Conservation (phyloP, 2,329 filamentous ascomycete species). For the Sporothrix variecibatus region DNA sequence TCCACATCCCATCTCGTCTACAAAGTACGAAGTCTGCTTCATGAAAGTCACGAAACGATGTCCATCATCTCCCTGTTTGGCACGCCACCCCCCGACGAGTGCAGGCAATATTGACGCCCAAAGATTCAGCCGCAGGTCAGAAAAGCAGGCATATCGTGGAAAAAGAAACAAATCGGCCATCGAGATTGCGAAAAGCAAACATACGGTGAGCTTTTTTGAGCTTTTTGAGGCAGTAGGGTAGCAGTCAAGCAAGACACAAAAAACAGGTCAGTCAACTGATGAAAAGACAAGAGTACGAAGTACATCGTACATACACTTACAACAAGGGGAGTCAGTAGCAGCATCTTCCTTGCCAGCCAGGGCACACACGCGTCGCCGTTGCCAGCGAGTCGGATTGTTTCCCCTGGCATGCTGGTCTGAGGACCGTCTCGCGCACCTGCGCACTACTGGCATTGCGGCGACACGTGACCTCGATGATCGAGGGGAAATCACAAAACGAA, state of each 20-base stretch:
- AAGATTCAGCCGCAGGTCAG: not conserved
- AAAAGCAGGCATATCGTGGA: not conserved
- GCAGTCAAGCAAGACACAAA: not conserved
- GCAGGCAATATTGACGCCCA: conserved; percentile 8
- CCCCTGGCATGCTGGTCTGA: not conserved
- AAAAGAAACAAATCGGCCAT: conserved; percentile 3
- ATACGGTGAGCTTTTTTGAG: conserved; percentile 8
- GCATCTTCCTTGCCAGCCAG: no score
- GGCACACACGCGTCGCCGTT: not conserved
- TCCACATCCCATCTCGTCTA: not conserved
- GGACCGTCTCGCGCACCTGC: not conserved
- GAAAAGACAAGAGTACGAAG: no score
- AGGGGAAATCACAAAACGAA: not conserved
- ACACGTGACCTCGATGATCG: conserved; percentile 13
- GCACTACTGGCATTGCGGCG: not conserved
- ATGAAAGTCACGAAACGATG: not conserved
- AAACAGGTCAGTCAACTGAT: not conserved
- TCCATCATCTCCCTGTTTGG: conserved; percentile 13
- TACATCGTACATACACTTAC: not conserved
- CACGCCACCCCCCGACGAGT: not conserved
- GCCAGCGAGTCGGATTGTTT: conserved; percentile 6
- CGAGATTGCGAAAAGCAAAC: not conserved
- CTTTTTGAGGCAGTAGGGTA: not conserved
- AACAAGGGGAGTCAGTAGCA: not conserved
- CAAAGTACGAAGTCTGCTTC: not conserved